Percentiles rank a stretch among this genome's conserved stretches.
phyloP scores from a whole-genome alignment of 768 basidiomycete species.

The Grammothele lineata region DNA sequence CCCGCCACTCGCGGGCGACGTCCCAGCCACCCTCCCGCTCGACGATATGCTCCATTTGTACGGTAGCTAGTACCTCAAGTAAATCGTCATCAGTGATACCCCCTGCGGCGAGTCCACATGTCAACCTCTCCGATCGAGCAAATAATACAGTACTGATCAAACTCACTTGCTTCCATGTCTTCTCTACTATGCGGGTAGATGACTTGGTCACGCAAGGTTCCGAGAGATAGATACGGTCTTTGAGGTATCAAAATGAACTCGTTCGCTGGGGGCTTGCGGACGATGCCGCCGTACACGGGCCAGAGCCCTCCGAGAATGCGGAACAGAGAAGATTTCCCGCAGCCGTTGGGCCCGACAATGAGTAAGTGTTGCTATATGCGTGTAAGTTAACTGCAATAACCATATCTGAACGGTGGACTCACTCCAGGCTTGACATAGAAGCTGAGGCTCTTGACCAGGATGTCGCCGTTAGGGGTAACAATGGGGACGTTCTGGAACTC shows the following conservation, averaged over 20 bases:
- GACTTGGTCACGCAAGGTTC: slow-evolving; percentile 93
- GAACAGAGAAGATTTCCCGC: slow-evolving; percentile 89
- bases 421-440: slow-evolving; percentile 90
- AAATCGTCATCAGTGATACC: slow-evolving; percentile 75
- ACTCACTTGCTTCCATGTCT: slow-evolving; percentile 76
- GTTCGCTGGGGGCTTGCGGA: slow-evolving; percentile 83
- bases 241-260: slow-evolving; percentile 96
- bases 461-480: slow-evolving; percentile 93
- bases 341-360: slow-evolving; percentile 40
- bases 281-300: slow-evolving; percentile 82
- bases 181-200: slow-evolving; percentile 87
- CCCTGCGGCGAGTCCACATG: slow-evolving; percentile 37
- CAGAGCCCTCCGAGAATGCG: slow-evolving; percentile 96
- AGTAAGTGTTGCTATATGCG: slow-evolving; percentile 4
- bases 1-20: slow-evolving; percentile 85
- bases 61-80: slow-evolving; percentile 61
- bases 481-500: slow-evolving; percentile 92
- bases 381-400: neutral
- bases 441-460: slow-evolving; percentile 78
- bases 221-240: slow-evolving; percentile 89
- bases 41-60: slow-evolving; percentile 84
- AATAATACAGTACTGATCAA: neutral
- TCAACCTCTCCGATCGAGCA: neutral
- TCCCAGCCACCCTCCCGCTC: slow-evolving; percentile 98
- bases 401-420: slow-evolving; percentile 19